Base-by-base conservation (phyloP, 2,329 filamentous ascomycete species). In the Neoarthrinium moseri region DNA sequence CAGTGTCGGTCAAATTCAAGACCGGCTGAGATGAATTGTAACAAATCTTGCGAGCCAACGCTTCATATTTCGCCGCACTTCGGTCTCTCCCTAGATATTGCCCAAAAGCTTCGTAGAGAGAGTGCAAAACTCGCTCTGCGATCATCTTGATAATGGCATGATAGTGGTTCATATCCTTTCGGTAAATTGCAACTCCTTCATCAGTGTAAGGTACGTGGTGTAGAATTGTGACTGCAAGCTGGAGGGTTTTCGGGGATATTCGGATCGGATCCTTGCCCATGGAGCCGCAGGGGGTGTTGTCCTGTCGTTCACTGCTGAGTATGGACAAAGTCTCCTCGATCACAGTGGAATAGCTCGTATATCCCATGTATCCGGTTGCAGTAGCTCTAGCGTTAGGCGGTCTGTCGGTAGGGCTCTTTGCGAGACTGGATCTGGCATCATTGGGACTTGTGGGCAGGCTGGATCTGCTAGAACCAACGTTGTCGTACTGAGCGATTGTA, bases 381-480 rank as follows among this genome's bases (percentile, higher is more conserved):
- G 17, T 56, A 49, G 21, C 53, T 41, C 2, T 23, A 51, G 46
- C 17, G 35, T 40, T 24, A 49, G 47, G 29, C 30, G 46, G 26
- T 54, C 50, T 7, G 49, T 32, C 22, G 37, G 57, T 49, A n/a
- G 52, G 53, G 2, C 49, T 51, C 7, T 55, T 33, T n/a, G n/a
- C n/a, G n/a, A n/a, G n/a, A n/a, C n/a, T n/a, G n/a, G n/a, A n/a
- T n/a, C n/a, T n/a, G n/a, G n/a, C n/a, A n/a, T n/a, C n/a, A n/a
- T n/a, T n/a, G n/a, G n/a, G n/a, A n/a, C n/a, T n/a, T n/a, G n/a
- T n/a, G n/a, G n/a, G n/a, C n/a, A n/a, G n/a, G n/a, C n/a, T n/a
- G n/a, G n/a, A n/a, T n/a, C n/a, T n/a, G 20, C 18, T 42, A 22
- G 13, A 8, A 20, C 37, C 22, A 12, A 17, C 12, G 4, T 17